Percentiles rank a stretch among this genome's conserved stretches.
phyloP scores from a whole-genome alignment of 2,329 filamentous ascomycete genomes.

The Dothistroma pini region DNA sequence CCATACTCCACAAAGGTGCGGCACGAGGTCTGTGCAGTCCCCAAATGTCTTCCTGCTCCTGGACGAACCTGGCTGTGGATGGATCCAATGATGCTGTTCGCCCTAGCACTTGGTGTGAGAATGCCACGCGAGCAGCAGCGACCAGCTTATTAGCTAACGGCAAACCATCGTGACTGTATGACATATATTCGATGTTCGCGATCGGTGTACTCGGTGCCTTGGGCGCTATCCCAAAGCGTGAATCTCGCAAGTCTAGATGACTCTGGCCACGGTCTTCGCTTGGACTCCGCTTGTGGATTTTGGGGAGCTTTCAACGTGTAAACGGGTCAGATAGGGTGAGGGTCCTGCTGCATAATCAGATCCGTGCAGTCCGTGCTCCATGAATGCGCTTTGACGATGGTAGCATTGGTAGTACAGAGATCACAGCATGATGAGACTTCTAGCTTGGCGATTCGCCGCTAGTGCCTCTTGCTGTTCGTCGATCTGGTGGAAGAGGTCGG shows the following conservation, averaged over 20 bases:
- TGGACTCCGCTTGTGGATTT: background rate
- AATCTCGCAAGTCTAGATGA: constrained; percentile 5
- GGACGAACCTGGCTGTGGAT: background rate
- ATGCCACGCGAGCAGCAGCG: background rate
- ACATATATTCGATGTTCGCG: background rate
- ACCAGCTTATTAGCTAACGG: constrained; percentile 3
- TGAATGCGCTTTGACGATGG: background rate
- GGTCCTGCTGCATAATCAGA: background rate
- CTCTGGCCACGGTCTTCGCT: background rate
- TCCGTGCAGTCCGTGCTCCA: constrained; percentile 2
- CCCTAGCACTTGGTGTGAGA: background rate
- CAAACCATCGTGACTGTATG: constrained; percentile 3
- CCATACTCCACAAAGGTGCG: background rate
- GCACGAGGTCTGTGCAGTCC: constrained; percentile 5
- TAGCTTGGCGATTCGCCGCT: background rate
- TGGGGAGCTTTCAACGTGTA: background rate
- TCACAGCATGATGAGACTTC: constrained; percentile 2
- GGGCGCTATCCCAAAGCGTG: background rate
- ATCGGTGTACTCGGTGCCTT: background rate
- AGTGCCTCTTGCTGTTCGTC: background rate
- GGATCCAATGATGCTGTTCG: background rate
- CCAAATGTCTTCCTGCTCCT: background rate
- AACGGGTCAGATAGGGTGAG: background rate
- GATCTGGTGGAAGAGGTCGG: background rate
- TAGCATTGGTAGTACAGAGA: background rate